A percentile compares a stretch with the other conserved stretches of the same genome.
Conservation (phyloP, 202 grass and related monocot genomes). For the Carex arenaria region DNA sequence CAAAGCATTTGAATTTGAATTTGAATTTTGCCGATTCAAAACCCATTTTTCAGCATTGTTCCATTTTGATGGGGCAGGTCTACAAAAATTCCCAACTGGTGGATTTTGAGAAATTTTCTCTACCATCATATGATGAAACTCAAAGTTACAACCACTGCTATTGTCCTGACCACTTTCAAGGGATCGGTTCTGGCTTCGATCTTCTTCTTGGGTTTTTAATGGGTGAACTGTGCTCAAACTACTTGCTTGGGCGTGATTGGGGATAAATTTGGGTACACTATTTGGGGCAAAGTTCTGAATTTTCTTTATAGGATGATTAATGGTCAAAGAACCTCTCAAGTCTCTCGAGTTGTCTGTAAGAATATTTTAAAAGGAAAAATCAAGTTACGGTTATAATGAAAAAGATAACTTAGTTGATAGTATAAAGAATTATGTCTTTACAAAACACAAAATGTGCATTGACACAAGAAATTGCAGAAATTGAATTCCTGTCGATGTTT, state of each 20-base stretch:
- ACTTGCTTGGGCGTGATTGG: slow-evolving; percentile 36
- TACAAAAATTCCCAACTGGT: slow-evolving; percentile 36
- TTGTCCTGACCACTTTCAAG: slow-evolving; percentile 54
- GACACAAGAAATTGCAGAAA: neutral
- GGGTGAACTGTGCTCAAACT: slow-evolving; percentile 76
- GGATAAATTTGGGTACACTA: slow-evolving; percentile 29
- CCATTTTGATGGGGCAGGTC: slow-evolving; percentile 79
- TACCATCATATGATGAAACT: slow-evolving; percentile 53
- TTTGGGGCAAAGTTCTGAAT: slow-evolving; percentile 25
- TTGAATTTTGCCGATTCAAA: slow-evolving; percentile 55
- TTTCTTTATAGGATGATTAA: slow-evolving; percentile 30
- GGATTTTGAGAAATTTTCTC: slow-evolving; percentile 47
- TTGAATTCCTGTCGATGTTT: neutral
- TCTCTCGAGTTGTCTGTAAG: slow-evolving; percentile 54
- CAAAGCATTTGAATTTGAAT: slow-evolving; percentile 35
- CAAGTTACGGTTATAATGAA: neutral
- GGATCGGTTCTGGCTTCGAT: slow-evolving; percentile 27
- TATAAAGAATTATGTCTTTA: neutral
- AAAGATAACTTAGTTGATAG: neutral
- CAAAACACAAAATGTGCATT: neutral
- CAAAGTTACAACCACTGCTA: slow-evolving; percentile 58
- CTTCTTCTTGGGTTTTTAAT: slow-evolving; percentile 57
- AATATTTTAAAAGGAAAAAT: neutral
- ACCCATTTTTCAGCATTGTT: slow-evolving; percentile 99
- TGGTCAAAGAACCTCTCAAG: slow-evolving; percentile 24